A percentile compares a stretch with the other conserved stretches of the same genome.
These are phyloP conservation scores for Epithele typhae DNA, from an alignment of 768 basidiomycete genomes.

Conservation along the genomic window DNA sequence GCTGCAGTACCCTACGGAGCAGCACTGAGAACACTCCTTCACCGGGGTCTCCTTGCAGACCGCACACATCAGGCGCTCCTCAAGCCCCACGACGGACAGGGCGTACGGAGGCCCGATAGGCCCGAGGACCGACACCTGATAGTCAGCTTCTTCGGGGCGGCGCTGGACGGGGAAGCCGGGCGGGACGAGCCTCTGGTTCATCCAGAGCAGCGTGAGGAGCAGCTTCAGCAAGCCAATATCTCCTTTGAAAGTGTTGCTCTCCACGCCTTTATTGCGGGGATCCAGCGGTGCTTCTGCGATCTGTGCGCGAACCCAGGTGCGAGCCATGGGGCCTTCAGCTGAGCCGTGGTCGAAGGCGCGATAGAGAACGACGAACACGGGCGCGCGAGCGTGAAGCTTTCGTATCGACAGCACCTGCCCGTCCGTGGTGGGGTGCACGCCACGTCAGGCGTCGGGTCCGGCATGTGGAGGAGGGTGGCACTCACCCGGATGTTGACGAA, in stretches of 20 bases:
- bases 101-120: conserved; percentile 33
- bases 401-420: conserved; percentile 5
- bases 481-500: conserved; percentile 10
- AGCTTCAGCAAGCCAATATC: conserved; percentile 29
- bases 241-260: not conserved
- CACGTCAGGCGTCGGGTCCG: not conserved
- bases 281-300: not conserved
- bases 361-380: conserved; percentile 10
- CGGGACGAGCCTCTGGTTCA: conserved; percentile 28
- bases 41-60: conserved; percentile 33
- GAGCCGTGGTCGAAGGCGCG: not conserved
- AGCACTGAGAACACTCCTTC: conserved; percentile 32
- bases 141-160: conserved; percentile 18
- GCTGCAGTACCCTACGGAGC: conserved; percentile 33
- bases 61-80: conserved; percentile 32
- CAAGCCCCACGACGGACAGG: conserved; percentile 29
- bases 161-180: conserved; percentile 22
- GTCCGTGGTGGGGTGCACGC: too few relatives aligned
- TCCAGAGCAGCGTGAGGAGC: conserved; percentile 27
- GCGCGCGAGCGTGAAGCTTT: conserved; percentile 2
- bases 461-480: not conserved
- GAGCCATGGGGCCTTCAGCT: not conserved
- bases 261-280: not conserved
- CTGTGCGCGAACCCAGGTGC: too few relatives aligned
- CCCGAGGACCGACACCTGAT: conserved; percentile 30